Base-by-base conservation (phyloP, 768 basidiomycete species). In the Dendrothele bispora region DNA sequence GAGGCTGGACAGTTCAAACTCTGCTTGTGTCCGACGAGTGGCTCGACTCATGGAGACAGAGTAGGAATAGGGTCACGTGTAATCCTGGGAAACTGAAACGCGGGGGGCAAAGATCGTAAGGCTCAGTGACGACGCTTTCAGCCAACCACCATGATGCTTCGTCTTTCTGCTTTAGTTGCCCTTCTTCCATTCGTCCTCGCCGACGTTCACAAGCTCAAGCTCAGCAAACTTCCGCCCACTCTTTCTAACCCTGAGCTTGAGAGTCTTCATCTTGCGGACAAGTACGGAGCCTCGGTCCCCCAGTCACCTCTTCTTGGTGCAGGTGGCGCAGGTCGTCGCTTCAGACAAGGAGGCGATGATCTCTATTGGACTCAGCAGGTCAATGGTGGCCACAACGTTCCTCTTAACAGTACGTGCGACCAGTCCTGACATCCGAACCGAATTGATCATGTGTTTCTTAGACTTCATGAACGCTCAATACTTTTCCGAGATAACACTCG, bases 401-500 rank as follows among this genome's bases (percentile, higher is more conserved):
- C 97, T 53, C 77, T 99, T 37, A 86, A 77, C 60, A 97, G 95
- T 95, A 59, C 53, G 90, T 75, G 25, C n/a, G 26, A 34, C 55
- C 5, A 26, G 37, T 20, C 26, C 22, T 24, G n/a, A 34, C 30
- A 8, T 48, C 40, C 26, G 35, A 12, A 32, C n/a, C 22, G 51
- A 32, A 55, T 48, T 39, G 38, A 53, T 46, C 48, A 27, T 4
- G 18, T 43, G 44, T 18, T 36, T 45, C 18, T 15, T 47, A 97
- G 95, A 98, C 75, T 98, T 91, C 72, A 84, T 95, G 84, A 98
- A 98, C 64, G 95, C 97, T 28, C 95, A 99, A 66, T 98, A 99
- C 70, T 99, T 80, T 63, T 79, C 93, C 17, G 88, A 93, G 53
- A 95, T 98, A 51, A 62, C 74, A 1, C 64, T 98, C 46, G 95